phyloP scores from a whole-genome alignment of 768 basidiomycete species.

The Cytidiella melzeri region DNA sequence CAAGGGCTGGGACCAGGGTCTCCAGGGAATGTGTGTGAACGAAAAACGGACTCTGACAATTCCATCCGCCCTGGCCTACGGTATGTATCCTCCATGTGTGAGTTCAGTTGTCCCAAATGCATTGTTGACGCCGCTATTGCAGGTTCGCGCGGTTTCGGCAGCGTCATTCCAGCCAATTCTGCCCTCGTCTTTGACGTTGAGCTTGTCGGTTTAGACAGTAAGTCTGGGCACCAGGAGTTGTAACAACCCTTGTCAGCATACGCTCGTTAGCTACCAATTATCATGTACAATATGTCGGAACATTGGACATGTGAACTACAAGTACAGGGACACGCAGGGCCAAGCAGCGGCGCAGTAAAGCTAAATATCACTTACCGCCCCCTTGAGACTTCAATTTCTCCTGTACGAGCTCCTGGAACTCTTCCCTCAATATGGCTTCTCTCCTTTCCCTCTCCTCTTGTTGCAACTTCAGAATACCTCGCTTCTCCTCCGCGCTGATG shows the following conservation, averaged over 20 bases:
- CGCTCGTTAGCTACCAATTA: too few relatives aligned
- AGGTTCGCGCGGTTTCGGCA: constrained; percentile 75
- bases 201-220: constrained; percentile 55
- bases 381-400: constrained; percentile 56
- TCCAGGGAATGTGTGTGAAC: constrained; percentile 76
- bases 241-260: constrained; percentile 27
- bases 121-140: background rate
- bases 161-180: constrained; percentile 71
- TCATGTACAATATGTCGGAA: too few relatives aligned
- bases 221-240: constrained; percentile 46
- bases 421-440: constrained; percentile 83
- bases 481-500: constrained; percentile 97
- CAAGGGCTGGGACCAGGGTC: constrained; percentile 79
- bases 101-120: background rate
- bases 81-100: constrained; percentile 38
- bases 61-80: constrained; percentile 74
- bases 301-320: too few relatives aligned
- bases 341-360: background rate
- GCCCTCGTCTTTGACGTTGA: constrained; percentile 86
- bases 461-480: constrained; percentile 91
- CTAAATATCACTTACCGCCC: background rate
- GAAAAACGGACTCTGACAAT: constrained; percentile 91
- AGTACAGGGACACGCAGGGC: background rate
- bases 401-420: constrained; percentile 78
- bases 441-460: constrained; percentile 89